A percentile compares a stretch with the other conserved stretches of the same genome.
phyloP scores from a whole-genome alignment of 805 yeast genomes.

The Vanderwaltozyma verrucispora region DNA sequence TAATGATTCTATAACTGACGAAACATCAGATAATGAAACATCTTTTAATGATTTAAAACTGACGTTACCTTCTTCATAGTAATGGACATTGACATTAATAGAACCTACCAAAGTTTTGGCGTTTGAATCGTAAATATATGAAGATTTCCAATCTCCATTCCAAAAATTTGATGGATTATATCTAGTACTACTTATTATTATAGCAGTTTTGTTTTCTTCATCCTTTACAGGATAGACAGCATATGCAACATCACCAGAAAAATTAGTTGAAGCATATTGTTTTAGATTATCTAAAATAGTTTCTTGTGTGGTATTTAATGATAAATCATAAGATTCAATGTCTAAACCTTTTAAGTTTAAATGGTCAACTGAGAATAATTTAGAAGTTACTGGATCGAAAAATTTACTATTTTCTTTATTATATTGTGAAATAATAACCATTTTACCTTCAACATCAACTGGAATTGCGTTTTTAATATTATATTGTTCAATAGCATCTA shows the following conservation, averaged over 20 bases:
- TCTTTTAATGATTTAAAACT: constrained; percentile 45
- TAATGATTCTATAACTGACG: constrained; percentile 36
- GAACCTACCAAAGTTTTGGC: constrained; percentile 37
- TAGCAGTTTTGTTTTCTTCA: constrained; percentile 21
- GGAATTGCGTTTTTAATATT: constrained; percentile 32
- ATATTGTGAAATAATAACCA: constrained; percentile 37
- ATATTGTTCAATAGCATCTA: constrained; percentile 32
- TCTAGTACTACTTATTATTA: constrained; percentile 62
- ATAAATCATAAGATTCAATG: constrained; percentile 33
- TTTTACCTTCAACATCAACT: constrained; percentile 26
- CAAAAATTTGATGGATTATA: constrained; percentile 69
- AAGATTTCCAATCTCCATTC: constrained; percentile 82
- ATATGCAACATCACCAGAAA: constrained; percentile 42
- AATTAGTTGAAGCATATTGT: constrained; percentile 53
- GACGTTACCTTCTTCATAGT: constrained; percentile 94
- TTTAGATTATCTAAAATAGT: constrained; percentile 13
- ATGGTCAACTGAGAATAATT: constrained; percentile 52
- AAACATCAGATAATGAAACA: constrained; percentile 19
- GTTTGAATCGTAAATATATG: constrained; percentile 37
- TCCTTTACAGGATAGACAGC: constrained; percentile 33
- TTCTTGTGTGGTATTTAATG: constrained; percentile 11
- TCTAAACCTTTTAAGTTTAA: constrained; percentile 39
- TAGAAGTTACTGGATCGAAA: constrained; percentile 40
- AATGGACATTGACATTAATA: constrained; percentile 69
- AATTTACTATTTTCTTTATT: constrained; percentile 43